Evolutionary conservation across 2,329 filamentous ascomycete species (phyloP), one percentile per base, ranked within the genome.

Genomic region (Exophiala aquamarina): DNA sequence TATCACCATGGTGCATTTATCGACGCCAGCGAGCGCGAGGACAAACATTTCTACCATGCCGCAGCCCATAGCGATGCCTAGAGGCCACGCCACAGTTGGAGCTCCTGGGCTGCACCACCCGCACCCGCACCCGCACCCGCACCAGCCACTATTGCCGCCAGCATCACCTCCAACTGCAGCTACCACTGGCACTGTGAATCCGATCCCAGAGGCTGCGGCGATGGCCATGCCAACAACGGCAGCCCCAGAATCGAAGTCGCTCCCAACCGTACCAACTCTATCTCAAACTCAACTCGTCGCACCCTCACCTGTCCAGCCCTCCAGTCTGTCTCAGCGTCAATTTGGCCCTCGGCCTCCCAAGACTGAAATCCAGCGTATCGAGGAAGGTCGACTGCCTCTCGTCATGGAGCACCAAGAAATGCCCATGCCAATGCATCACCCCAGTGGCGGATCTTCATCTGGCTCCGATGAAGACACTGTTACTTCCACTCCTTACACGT

Each of bases 381-480:
- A 49, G 41, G 41, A 53, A 46, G 52, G 50, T 20, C 44, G 54
- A 37, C 41, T 55, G 39, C 52, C 52, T 37, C 49, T 47, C 14
- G 57, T 62, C 54, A 70, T 73, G 70, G 71, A 74, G 61, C 65
- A 66, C 47, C 61, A 69, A 41, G 70, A 71, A 50, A 61, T 67
- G 50, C 58, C 63, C 23, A n/a, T n/a, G n/a, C n/a, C n/a, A n/a
- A 65, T 62, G 49, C 70, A 72, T 48, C 70, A 67, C 13, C 67
- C 69, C 45, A 41, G 28, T 33, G 65, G 63, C 47, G 68, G 63
- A 26, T 69, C 66, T 26, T 72, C 68, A 13, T 56, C 57, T 18
- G 50, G 54, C 31, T 67, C 68, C 29, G 70, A 71, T 47, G 69
- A 72, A 46, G 58, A 66, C 29, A 60, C 63, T 15, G 61, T 64